Base-by-base conservation (phyloP, 2,329 filamentous ascomycete genomes). In the Fusarium guadeloupense region DNA sequence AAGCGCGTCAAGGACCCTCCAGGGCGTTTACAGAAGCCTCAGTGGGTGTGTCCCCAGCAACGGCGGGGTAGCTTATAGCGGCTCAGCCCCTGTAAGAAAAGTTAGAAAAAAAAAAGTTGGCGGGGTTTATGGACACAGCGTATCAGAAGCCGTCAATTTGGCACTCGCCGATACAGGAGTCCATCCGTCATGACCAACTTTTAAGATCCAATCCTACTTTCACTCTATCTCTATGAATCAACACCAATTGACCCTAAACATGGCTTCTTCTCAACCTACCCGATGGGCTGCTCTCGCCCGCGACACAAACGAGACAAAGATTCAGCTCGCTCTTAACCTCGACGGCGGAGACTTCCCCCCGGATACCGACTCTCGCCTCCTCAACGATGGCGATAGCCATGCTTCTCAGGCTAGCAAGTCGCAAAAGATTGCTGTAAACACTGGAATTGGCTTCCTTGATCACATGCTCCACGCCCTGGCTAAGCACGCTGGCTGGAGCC, bases 401-500 rank as follows among this genome's bases (percentile, higher is more conserved):
- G 94, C 95, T 25, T 89, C 89, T 2, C 94, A 99, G 78, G 82
- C 87, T 64, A 94, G 91, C 68, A 88, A 89, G 67, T 91, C 89
- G 35, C 95, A 98, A 77, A 88, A 87, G 58, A 97, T 98, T 74
- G 87, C 87, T 72, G 84, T 98, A 66, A 89, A 92, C 82, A 97
- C 94, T 0, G 95, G 95, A 64, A 96, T 99, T 76, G 95, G 95
- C 56, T 99, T 99, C 78, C 83, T 99, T 52, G 95, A 99, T 80
- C 95, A 99, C 82, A 98, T 99, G 94, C 85, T 98, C 44, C 95
- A 99, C 78, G 95, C 95, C 6, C 84, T 98, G 50, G 91, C 95
- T 44, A 98, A 99, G 79, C 95, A 99, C 78, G 88, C 91, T 6
- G 94, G 95, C 62, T 98, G 94, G 95, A 95, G 90, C 80, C 78